Base-by-base conservation (phyloP, 2,329 filamentous ascomycete species). In the Verticillium klebahnii region DNA sequence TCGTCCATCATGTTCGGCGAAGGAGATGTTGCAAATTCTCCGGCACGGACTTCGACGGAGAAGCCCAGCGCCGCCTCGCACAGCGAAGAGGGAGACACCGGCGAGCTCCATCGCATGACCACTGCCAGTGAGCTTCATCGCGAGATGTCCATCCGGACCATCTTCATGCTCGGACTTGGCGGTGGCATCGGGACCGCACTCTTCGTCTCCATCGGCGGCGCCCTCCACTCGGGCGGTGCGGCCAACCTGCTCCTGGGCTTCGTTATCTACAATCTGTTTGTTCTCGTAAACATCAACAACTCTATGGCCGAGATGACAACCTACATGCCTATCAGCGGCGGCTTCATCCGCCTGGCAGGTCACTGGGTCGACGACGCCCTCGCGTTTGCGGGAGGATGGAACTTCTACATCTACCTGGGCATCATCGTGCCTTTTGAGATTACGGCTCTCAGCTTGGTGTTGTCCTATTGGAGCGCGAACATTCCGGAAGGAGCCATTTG, bases 371-470 rank as follows among this genome's bases (percentile, higher is more conserved):
- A 83, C 61, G 78, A 81, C n/a, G 77, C 79, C 7, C 70, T 77
- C 17, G 78, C 78, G 14, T 82, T 82, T 65, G 75, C 77, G 62
- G 76, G 73, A 50, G 80, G 80, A 31, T 80, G 78, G 78, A 82
- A 81, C 61, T 78, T 83, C 67, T 82, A 82, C 65, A 73, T 83
- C 59, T 82, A 82, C 65, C 80, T 84, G 66, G 75, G 79, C 2
- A 61, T 83, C 11, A 72, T 82, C 1, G 81, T 83, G 5, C 80
- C 81, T 0, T 82, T 80, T 62, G 81, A 84, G 63, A 82, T 84
- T 60, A 78, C 80, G 1, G 77, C 77, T 45, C 71, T 78, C 52
- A 72, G 68, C 39, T 67, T 78, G 5, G 69, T 80, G 25, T 63
- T 77, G 29, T 68, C 71, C 23, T 80, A 73, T 67, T 79, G 77